Evolutionary conservation across 192 early-diverging fungal genomes (phyloP).

Genomic region (Podila horticola): DNA sequence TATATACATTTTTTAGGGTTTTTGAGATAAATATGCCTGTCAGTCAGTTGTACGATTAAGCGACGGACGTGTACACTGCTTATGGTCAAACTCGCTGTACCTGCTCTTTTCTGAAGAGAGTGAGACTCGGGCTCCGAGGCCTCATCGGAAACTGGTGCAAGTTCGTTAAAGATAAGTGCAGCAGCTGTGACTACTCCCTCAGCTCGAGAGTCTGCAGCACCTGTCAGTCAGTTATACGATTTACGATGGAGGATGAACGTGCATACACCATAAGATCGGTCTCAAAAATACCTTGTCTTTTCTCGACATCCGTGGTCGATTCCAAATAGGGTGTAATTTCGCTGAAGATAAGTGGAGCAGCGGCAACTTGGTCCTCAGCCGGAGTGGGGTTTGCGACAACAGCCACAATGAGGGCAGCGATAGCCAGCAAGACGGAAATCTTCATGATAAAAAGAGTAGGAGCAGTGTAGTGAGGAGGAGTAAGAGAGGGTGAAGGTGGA

Average conservation of each 20-base stretch:
- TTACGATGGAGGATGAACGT: background rate
- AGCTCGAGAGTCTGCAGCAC: background rate
- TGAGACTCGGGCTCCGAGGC: background rate
- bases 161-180: background rate
- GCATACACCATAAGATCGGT: background rate
- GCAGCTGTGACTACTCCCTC: background rate
- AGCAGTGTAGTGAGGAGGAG: background rate
- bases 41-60: background rate
- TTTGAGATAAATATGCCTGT: background rate
- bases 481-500: background rate
- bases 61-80: background rate
- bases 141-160: background rate
- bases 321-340: background rate
- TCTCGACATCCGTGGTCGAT: background rate
- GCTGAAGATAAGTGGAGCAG: background rate
- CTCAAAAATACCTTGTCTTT: constrained; percentile 1
- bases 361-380: background rate
- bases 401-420: constrained; percentile 1
- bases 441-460: background rate
- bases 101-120: background rate
- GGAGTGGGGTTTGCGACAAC: background rate
- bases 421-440: background rate
- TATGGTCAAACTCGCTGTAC: background rate
- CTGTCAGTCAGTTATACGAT: background rate
- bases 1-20: background rate